A percentile compares a stretch with the other conserved stretches of the same genome.
Evolutionary conservation across 345 rosid genomes (phyloP).

Genomic region (Eutrema yunnanense): DNA sequence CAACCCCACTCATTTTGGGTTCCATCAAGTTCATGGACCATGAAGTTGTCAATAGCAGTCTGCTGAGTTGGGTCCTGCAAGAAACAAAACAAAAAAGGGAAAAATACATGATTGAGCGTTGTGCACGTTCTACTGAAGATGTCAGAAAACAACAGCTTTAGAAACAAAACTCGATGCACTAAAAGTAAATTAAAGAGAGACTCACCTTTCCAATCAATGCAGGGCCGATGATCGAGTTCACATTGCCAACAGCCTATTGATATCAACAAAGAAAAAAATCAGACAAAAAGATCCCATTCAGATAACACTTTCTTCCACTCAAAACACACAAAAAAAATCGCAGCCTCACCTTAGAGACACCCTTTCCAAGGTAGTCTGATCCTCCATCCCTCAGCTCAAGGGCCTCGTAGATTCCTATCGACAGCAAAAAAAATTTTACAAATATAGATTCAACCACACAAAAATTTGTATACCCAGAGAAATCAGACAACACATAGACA

Average conservation of each 20-base stretch:
- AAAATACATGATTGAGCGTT: not conserved
- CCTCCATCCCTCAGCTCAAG: constrained; percentile 97
- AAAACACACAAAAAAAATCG: not conserved
- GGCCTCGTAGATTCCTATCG: constrained; percentile 82
- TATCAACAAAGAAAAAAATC: not conserved
- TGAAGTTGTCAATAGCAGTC: constrained; percentile 70
- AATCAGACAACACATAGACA: not conserved
- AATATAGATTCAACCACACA: not conserved
- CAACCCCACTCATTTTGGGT: constrained; percentile 99
- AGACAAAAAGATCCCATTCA: not conserved
- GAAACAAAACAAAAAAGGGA: not conserved
- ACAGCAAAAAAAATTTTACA: not conserved
- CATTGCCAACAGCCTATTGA: constrained; percentile 73
- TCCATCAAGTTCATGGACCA: constrained; percentile 95
- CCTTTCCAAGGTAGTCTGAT: constrained; percentile 92
- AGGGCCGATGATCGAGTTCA: constrained; percentile 73
- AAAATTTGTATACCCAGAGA: not conserved
- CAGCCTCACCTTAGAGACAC: constrained; percentile 65
- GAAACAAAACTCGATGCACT: not conserved
- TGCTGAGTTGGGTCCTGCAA: constrained; percentile 87
- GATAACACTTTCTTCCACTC: not conserved
- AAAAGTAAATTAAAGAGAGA: not conserved
- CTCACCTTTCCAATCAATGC: constrained; percentile 85
- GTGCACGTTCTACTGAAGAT: not conserved
- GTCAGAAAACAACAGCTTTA: not conserved